phyloP scores from a whole-genome alignment of 257 asterid species.

The Vinca minor region DNA sequence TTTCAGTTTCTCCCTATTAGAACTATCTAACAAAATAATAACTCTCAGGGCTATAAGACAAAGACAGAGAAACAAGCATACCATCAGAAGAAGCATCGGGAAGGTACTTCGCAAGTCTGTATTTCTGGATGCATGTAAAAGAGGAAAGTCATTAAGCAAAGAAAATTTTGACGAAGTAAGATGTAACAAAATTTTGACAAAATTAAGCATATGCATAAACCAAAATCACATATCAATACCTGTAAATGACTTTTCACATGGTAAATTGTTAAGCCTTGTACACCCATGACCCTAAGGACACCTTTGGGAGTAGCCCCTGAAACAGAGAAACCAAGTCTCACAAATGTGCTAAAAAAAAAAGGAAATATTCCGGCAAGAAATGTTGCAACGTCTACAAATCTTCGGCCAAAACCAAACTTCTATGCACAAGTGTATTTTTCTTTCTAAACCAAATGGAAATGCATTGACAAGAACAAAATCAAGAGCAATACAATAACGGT shows the following conservation, averaged over 20 bases:
- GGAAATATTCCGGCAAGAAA: background rate
- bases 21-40: constrained; percentile 12
- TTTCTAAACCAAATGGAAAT: background rate
- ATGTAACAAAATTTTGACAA: too few species aligned
- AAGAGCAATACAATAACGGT: background rate
- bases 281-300: constrained; percentile 97
- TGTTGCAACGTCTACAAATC: background rate
- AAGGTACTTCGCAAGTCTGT: constrained; percentile 96
- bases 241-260: constrained; percentile 98
- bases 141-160: constrained; percentile 16
- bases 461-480: background rate
- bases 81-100: constrained; percentile 96
- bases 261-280: constrained; percentile 90
- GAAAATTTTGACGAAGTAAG: constrained; percentile 9
- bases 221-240: constrained; percentile 33
- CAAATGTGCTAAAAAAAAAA: background rate
- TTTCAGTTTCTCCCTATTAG: background rate
- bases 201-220: too few species aligned
- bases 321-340: constrained; percentile 20
- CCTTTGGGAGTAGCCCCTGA: constrained; percentile 99
- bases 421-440: background rate
- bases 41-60: background rate
- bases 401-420: background rate
- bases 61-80: constrained; percentile 27
- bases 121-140: constrained; percentile 51